A percentile compares a stretch with the other conserved stretches of the same genome.
Evolutionary conservation across 371 early-diverging fungal species (phyloP).

Genomic region (Capillidium rhysosporum): DNA sequence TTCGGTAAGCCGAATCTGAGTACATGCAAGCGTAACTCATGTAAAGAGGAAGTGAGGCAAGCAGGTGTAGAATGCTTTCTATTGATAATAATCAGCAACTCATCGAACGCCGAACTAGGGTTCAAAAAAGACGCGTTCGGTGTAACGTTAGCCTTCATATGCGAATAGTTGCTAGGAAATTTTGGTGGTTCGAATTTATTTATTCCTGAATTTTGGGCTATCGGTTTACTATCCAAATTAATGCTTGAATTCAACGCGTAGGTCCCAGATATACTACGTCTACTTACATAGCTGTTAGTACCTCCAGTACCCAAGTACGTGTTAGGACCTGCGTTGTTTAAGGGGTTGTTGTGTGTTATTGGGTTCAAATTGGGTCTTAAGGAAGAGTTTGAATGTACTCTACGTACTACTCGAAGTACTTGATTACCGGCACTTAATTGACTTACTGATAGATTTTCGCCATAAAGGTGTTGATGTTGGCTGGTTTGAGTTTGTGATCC

Average conservation of each 20-base stretch:
- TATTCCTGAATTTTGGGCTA: neutral
- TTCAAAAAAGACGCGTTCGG: neutral
- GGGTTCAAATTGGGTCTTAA: neutral
- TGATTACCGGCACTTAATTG: neutral
- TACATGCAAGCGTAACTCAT: constrained; percentile 3
- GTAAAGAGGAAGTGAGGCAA: neutral
- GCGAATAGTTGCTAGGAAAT: neutral
- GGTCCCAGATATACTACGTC: neutral
- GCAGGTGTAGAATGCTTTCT: constrained; percentile 1
- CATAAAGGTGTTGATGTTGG: neutral
- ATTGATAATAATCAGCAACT: neutral
- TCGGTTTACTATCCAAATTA: neutral
- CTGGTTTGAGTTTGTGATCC: neutral
- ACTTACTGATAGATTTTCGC: neutral
- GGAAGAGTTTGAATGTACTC: neutral
- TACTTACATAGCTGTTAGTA: neutral
- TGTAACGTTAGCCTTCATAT: neutral
- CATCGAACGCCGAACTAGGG: neutral
- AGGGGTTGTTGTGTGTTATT: neutral
- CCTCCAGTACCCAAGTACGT: neutral
- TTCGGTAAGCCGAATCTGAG: constrained; percentile 1
- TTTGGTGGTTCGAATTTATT: neutral
- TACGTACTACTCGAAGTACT: neutral
- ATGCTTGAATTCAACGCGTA: neutral
- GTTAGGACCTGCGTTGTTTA: neutral